phyloP scores from a whole-genome alignment of 73 alveolate species.

The Paramecium sonneborni region DNA sequence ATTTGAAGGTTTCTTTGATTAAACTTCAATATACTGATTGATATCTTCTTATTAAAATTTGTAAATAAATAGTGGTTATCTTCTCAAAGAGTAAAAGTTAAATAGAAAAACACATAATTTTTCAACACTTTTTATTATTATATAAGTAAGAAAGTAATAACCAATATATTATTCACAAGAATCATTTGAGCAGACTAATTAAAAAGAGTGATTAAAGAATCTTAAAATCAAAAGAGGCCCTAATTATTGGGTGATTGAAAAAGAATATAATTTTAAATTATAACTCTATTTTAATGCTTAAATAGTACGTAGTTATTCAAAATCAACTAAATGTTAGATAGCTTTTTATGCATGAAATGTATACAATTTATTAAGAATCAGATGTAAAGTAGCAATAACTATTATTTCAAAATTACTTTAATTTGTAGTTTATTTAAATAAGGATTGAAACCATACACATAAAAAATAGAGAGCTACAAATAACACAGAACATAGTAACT shows the following conservation, averaged over 20 bases:
- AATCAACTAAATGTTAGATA: not conserved
- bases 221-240: constrained; percentile 9
- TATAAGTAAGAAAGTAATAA: constrained; percentile 12
- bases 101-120: not conserved
- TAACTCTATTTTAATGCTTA: not conserved
- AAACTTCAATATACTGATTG: not conserved
- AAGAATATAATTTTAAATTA: not conserved
- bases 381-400: not conserved
- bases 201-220: not conserved
- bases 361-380: not conserved
- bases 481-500: not conserved
- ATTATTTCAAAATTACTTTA: not conserved
- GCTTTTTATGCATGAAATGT: not conserved
- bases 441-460: not conserved
- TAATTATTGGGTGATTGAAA: not conserved
- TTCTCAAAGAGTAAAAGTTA: not conserved
- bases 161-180: not conserved
- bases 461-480: not conserved
- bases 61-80: not conserved
- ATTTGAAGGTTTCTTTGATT: not conserved
- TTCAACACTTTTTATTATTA: not conserved
- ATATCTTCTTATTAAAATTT: not conserved
- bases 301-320: not conserved
- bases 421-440: not conserved
- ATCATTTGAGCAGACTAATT: not conserved